These are phyloP conservation scores for Vigna unguiculata DNA, from an alignment of 306 rosid genomes.

Conservation along the genomic window DNA sequence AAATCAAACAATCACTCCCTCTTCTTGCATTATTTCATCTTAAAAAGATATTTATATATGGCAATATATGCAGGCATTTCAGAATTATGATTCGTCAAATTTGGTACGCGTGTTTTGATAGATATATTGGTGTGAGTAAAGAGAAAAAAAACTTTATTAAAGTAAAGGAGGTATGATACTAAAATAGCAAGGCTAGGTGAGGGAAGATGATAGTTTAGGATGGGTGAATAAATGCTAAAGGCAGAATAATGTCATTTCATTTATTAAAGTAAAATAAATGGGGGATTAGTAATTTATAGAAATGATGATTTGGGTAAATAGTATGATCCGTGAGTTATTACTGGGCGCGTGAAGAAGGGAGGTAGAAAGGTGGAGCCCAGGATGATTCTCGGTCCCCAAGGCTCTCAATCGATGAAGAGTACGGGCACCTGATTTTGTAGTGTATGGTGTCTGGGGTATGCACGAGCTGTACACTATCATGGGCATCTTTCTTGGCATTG, in stretches of 20 bases:
- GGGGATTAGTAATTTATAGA: no score
- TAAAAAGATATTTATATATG: not conserved
- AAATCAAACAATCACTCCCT: not conserved
- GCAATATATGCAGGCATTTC: not conserved
- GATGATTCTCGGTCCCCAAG: conserved; percentile 55
- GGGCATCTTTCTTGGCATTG: conserved; percentile 50
- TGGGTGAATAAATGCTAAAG: conserved; percentile 37
- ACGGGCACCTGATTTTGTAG: conserved; percentile 64
- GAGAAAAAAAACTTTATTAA: conserved; percentile 19
- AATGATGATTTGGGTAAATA: no score
- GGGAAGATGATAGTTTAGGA: conserved; percentile 2
- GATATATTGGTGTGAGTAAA: not conserved
- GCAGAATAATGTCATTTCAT: conserved; percentile 35
- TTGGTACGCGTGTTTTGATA: not conserved
- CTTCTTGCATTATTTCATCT: not conserved
- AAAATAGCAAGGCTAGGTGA: conserved; percentile 32
- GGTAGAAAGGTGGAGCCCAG: conserved; percentile 53
- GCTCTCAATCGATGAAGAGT: conserved; percentile 53
- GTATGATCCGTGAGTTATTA: no score
- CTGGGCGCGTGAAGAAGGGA: conserved; percentile 2
- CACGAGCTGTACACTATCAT: conserved; percentile 57
- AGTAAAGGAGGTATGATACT: conserved; percentile 37
- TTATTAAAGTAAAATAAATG: conserved; percentile 9
- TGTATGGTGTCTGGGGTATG: conserved; percentile 47
- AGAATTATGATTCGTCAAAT: not conserved